Base-by-base conservation (phyloP, 306 rosid genomes). In the Acacia melanoxylon region DNA sequence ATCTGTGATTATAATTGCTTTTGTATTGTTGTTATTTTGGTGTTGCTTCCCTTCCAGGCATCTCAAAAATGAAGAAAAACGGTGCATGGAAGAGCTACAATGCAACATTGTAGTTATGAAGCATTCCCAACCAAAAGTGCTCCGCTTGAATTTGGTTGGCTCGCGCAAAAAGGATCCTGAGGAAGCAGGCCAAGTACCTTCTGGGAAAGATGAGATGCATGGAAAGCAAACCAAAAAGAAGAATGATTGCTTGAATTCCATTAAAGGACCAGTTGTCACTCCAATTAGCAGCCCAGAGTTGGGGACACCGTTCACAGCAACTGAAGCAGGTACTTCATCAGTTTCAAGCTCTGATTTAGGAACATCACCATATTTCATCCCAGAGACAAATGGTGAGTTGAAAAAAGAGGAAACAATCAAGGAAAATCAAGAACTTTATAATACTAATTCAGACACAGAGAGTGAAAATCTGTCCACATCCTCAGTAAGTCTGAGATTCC, bases 81-180 rank as follows among this genome's bases (percentile, higher is more conserved):
- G 87, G 48, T 95, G 99, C 92, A 91, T 93, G 98, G 99, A 95
- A 80, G 99, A 93, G 86, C 88, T 95, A 80, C 98, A 95, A 74
- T 93, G 99, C 90, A 95, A 95, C 84, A 95, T 95, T 79, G 99
- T 92, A 82, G 94, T 90, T 66, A 93, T 95, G 97, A 95, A 95
- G 81, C 97, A 88, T 76, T 85, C 98, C 77, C 99, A 92, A 72
- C 92, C 99, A 10, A 95, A 95, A 88, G 98, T 93, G 77, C 98
- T 95, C 72, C 97, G 97, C 70, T 88, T 95, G 87, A 95, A 93
- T 85, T 85, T 95, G 91, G 91, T 90, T 68, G 97, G 98, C 33
- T 84, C 91, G 5, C 80, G 88, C 16, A 90, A 88, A 83, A 90
- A 91, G 87, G 91, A 87, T 22, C 82, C 78, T 68, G 97, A 91